Percentiles rank a stretch among this genome's conserved stretches.
Conservation (phyloP, 208 protist genomes). For the Herpetomonas muscarum region DNA sequence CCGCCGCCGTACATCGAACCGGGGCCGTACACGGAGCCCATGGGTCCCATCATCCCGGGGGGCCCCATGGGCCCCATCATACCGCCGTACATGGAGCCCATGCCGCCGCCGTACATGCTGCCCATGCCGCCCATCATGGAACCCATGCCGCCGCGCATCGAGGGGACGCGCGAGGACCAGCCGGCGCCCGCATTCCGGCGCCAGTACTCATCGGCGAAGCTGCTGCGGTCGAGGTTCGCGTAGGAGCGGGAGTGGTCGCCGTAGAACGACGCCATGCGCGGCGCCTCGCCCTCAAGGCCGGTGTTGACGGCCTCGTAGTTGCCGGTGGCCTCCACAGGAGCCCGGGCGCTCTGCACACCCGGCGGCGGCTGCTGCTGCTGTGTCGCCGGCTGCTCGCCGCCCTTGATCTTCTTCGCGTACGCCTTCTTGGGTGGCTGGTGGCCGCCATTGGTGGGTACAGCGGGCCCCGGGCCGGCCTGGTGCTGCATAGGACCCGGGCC, state of each 20-base stretch:
- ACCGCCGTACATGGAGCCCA: slow-evolving; percentile 30
- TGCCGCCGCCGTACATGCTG: slow-evolving; percentile 8
- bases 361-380: not conserved
- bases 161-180: not conserved
- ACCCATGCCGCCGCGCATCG: slow-evolving; percentile 3
- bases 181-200: not conserved
- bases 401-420: slow-evolving; percentile 30
- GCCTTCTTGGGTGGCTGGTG: slow-evolving; percentile 17
- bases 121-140: slow-evolving; percentile 11
- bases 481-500: not conserved
- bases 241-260: slow-evolving; percentile 14
- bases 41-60: too few relatives aligned
- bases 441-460: slow-evolving; percentile 14
- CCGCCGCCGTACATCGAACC: slow-evolving; percentile 21
- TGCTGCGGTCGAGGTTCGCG: slow-evolving; percentile 16
- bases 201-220: slow-evolving; percentile 11
- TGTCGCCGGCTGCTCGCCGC: slow-evolving; percentile 18
- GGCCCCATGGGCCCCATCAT: slow-evolving; percentile 12
- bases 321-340: slow-evolving; percentile 13
- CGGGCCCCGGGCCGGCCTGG: not conserved
- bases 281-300: slow-evolving; percentile 18
- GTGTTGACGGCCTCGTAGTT: slow-evolving; percentile 24
- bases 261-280: slow-evolving; percentile 10
- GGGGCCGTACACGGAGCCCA: slow-evolving; percentile 29
- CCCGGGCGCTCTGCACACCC: slow-evolving; percentile 16